Evolutionary conservation across 352 stramenopile genomes (phyloP), one percentile per base, ranked within the genome.

Genomic region (Phytophthora podocarpi): DNA sequence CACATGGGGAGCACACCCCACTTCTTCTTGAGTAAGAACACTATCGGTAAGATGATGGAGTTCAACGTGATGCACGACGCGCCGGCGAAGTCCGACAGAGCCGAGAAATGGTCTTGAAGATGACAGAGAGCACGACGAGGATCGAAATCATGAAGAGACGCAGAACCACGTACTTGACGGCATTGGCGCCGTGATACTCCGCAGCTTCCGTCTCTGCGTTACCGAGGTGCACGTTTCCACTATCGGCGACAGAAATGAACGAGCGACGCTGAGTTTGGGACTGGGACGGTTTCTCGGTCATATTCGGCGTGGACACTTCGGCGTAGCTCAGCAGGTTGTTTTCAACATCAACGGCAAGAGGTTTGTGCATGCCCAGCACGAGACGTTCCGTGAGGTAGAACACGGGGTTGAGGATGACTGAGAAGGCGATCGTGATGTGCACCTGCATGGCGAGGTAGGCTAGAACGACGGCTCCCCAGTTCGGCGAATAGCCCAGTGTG

Each of bases 401-500:
- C 13, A 69, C 75, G 1, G 76, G 76, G 52, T 78, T 76, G 27
- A 85, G 36, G 46, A 82, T 82, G 18, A 82, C 73, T 4, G 70
- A 74, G 41, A 82, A 77, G 21, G 73, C 75, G 51, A 85, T 82
- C 24, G 73, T 80, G 32, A 85, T 80, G 52, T 85, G 75, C 13
- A 85, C 58, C 64, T 85, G 75, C 75, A 85, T 85, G 67, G 78
- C 80, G 27, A 76, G 47, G 51, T 78, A 86, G 41, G 68, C 76
- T 12, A 82, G 59, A 13, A 81, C 73, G 43, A 82, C 70, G 1
- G 45, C 39, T 23, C 74, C 76, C 31, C 76, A 63, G 59, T 74
- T 64, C 4, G 76, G 59, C 2, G 40, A n/a, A 13, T 84, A 78
- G 26, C 72, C 70, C 9, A 85, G 65, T n/a, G 62, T 62, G 2